These are phyloP conservation scores for Leptographium wingfieldii DNA, from an alignment of 2,329 filamentous ascomycete species.

Conservation along the genomic window DNA sequence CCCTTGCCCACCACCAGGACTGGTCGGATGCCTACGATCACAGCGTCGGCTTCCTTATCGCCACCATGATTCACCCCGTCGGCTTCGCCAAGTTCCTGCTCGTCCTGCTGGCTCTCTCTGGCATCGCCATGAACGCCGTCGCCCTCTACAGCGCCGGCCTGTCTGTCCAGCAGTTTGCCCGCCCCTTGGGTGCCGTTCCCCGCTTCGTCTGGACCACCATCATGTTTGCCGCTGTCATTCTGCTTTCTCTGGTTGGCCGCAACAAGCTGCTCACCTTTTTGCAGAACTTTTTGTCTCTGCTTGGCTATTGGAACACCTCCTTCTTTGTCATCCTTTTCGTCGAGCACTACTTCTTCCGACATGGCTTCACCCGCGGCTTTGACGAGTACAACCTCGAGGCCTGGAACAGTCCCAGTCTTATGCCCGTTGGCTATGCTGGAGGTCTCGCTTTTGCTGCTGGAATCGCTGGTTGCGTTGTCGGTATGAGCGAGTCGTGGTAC, in stretches of 20 bases:
- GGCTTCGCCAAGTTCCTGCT: conserved; percentile 52
- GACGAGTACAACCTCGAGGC: conserved; percentile 34
- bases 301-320: conserved; percentile 37
- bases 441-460: conserved; percentile 30
- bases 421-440: conserved; percentile 32
- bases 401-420: conserved; percentile 30
- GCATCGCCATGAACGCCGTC: conserved; percentile 34
- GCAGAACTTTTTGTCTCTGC: conserved; percentile 32
- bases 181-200: conserved; percentile 28
- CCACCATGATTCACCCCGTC: conserved; percentile 43
- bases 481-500: conserved; percentile 47
- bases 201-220: conserved; percentile 34
- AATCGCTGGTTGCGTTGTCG: conserved; percentile 37
- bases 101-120: conserved; percentile 41
- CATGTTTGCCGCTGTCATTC: conserved; percentile 30
- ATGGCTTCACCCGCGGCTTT: conserved; percentile 18
- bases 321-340: conserved; percentile 34
- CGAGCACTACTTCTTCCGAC: conserved; percentile 36
- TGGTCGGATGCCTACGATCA: conserved; percentile 42
- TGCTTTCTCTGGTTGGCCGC: conserved; percentile 29
- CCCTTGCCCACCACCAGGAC: conserved; percentile 37
- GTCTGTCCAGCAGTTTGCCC: conserved; percentile 28
- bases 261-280: conserved; percentile 30
- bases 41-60: conserved; percentile 45
- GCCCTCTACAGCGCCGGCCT: conserved; percentile 27